Evolutionary conservation across 345 rosid genomes (phyloP).

Genomic region (Boechera stricta): DNA sequence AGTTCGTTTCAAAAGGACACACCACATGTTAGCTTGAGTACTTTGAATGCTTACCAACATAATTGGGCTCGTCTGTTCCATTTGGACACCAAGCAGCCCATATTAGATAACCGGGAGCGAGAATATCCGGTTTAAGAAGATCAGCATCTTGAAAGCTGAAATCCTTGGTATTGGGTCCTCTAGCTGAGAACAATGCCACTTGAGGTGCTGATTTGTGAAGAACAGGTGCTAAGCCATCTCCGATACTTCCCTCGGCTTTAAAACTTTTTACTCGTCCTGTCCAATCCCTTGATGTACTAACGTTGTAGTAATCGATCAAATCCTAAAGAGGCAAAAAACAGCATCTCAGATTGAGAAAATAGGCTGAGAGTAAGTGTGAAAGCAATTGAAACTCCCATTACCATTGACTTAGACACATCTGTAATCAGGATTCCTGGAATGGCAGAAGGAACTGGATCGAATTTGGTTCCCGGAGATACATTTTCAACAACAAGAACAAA

Average conservation of each 20-base stretch:
- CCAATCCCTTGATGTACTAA: slow-evolving; percentile 91
- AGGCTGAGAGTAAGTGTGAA: slow-evolving; percentile 17
- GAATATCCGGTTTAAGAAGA: slow-evolving; percentile 98
- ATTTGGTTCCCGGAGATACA: slow-evolving; percentile 94
- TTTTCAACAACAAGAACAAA: slow-evolving; percentile 98
- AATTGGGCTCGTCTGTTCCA: slow-evolving; percentile 96
- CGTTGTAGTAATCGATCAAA: slow-evolving; percentile 89
- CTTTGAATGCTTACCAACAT: slow-evolving; percentile 60
- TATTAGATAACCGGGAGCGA: slow-evolving; percentile 97
- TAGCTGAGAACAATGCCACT: slow-evolving; percentile 96
- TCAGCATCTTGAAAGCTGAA: slow-evolving; percentile 96
- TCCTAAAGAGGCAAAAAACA: slow-evolving; percentile 55
- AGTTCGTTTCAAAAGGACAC: slow-evolving; percentile 9
- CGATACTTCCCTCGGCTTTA: slow-evolving; percentile 85
- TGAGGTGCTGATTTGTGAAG: slow-evolving; percentile 98
- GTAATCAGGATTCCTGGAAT: slow-evolving; percentile 90
- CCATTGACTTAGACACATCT: slow-evolving; percentile 84
- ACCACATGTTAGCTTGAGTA: slow-evolving; percentile 20
- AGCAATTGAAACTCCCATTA: slow-evolving; percentile 43
- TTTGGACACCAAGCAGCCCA: slow-evolving; percentile 99
- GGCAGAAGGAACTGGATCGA: slow-evolving; percentile 88
- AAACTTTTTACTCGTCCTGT: slow-evolving; percentile 94
- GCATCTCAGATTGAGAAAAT: slow-evolving; percentile 11
- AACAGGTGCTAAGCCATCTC: slow-evolving; percentile 89
- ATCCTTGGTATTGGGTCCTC: slow-evolving; percentile 97